Evolutionary conservation across 345 rosid genomes (phyloP).

Genomic region (Salix suchowensis): DNA sequence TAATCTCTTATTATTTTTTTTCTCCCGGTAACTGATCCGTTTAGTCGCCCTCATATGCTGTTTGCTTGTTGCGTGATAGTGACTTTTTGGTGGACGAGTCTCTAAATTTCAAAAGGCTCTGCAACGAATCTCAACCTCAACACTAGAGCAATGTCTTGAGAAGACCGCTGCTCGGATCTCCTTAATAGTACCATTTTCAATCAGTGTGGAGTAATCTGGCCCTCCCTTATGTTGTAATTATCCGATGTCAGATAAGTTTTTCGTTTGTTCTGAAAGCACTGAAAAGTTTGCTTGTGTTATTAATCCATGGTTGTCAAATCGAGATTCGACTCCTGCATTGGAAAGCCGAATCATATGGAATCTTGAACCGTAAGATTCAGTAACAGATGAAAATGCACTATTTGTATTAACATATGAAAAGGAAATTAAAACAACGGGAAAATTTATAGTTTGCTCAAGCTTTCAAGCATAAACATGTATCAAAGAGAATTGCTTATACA

Average conservation of each 20-base stretch:
- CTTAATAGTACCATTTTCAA: background rate
- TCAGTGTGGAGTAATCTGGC: background rate
- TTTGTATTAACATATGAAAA: no score
- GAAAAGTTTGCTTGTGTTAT: background rate
- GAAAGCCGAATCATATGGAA: no score
- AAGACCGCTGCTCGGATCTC: background rate
- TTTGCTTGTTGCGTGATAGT: constrained; percentile 23
- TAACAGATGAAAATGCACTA: no score
- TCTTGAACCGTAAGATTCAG: no score
- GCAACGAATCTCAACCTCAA: constrained; percentile 65
- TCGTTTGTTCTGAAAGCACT: background rate
- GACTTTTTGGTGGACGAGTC: constrained; percentile 72
- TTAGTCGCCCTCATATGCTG: no score
- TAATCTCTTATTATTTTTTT: background rate
- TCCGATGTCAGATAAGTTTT: background rate
- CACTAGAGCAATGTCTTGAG: constrained; percentile 24
- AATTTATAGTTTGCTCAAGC: background rate
- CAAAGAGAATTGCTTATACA: background rate
- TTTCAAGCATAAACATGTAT: no score
- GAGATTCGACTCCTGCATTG: no score
- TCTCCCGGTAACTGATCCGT: background rate
- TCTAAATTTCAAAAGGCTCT: constrained; percentile 67
- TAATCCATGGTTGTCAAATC: background rate
- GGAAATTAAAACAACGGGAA: no score
- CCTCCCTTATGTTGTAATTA: background rate